Evolutionary conservation across 140 eudicot genomes (phyloP).

Genomic region (Ambrosia hybrid): DNA sequence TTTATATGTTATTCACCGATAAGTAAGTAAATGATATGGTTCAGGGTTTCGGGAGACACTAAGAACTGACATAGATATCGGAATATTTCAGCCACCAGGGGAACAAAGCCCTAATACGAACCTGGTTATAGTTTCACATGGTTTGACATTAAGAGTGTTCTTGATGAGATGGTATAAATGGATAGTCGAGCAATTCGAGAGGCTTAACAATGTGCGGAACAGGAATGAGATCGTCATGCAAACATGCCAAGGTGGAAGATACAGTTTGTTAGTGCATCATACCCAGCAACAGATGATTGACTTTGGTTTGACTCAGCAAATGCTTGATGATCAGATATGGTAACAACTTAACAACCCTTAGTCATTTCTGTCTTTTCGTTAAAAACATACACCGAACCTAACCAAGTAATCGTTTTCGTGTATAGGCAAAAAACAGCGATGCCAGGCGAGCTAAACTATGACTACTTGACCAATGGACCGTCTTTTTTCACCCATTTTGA

Average conservation of each 20-base stretch:
- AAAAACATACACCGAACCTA: neutral
- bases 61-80: conserved; percentile 75
- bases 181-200: conserved; percentile 83
- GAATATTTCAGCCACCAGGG: conserved; percentile 88
- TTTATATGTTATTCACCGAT: neutral
- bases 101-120: conserved; percentile 84
- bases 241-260: conserved; percentile 81
- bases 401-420: neutral
- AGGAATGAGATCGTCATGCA: conserved; percentile 73
- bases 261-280: conserved; percentile 78
- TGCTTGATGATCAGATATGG: conserved; percentile 87
- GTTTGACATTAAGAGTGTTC: conserved; percentile 69
- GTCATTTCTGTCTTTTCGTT: too few species aligned
- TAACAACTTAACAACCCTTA: conserved; percentile 7
- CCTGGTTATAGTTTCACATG: conserved; percentile 77
- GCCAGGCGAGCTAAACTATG: conserved; percentile 74
- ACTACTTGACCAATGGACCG: conserved; percentile 60
- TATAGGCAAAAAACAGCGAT: conserved; percentile 68
- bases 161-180: conserved; percentile 93
- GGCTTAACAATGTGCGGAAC: conserved; percentile 63
- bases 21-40: neutral
- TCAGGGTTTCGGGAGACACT: conserved; percentile 85
- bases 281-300: conserved; percentile 51
- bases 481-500: conserved; percentile 82
- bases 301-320: conserved; percentile 73